Conservation (phyloP, 768 basidiomycete species). For the Lentinus brumalis region DNA sequence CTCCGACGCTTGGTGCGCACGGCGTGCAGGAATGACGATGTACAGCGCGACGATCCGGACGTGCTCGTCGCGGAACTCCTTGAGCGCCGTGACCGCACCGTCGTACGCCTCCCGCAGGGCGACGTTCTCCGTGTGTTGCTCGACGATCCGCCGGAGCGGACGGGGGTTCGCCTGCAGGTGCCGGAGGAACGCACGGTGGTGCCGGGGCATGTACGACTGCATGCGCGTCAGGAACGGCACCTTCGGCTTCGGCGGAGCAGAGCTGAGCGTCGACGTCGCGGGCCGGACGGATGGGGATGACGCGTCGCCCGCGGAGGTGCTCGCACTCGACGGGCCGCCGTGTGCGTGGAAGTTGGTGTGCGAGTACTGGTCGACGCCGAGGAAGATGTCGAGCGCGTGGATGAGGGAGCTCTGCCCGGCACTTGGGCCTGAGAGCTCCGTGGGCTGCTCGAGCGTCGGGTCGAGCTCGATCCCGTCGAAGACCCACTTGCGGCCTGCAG, state of each 20-base stretch:
- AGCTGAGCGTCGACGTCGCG: constrained; percentile 14
- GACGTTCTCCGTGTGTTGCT: constrained; percentile 21
- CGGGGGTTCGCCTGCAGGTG: constrained; percentile 52
- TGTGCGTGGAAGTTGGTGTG: constrained; percentile 29
- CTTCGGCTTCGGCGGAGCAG: constrained; percentile 13
- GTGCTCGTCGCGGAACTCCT: constrained; percentile 59
- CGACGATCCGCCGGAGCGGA: constrained; percentile 48
- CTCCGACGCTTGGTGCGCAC: neutral
- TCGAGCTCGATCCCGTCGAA: constrained; percentile 48
- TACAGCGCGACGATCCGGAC: constrained; percentile 57
- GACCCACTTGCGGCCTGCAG: constrained; percentile 33
- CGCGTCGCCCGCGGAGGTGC: constrained; percentile 16
- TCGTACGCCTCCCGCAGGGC: constrained; percentile 47
- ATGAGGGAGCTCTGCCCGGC: constrained; percentile 66
- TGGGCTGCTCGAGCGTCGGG: constrained; percentile 32
- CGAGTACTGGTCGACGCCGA: constrained; percentile 47
- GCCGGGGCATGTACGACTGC: constrained; percentile 62
- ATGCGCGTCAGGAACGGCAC: constrained; percentile 52
- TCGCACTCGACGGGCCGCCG: neutral
- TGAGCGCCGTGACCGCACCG: constrained; percentile 48
- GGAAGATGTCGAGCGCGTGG: constrained; percentile 54
- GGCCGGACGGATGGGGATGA: neutral
- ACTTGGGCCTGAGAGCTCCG: constrained; percentile 55
- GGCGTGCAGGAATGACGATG: constrained; percentile 48
- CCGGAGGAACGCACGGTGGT: constrained; percentile 57